Percentiles rank a stretch among this genome's conserved stretches.
These are phyloP conservation scores for Nissolia schottii DNA, from an alignment of 306 rosid species.

Conservation along the genomic window DNA sequence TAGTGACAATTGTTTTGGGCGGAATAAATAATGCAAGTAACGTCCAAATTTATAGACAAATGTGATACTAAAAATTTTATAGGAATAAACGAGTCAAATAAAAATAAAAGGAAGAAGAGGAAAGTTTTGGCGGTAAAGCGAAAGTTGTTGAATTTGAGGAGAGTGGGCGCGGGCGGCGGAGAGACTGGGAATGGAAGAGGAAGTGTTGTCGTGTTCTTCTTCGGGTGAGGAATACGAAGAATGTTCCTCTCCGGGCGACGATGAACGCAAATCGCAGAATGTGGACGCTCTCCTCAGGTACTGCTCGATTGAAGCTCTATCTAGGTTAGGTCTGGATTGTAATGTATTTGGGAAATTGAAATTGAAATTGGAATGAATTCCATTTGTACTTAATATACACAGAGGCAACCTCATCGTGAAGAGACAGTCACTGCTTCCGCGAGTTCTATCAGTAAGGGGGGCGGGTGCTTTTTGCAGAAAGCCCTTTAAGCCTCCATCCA, in stretches of 20 bases:
- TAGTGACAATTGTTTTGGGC: too few relatives aligned
- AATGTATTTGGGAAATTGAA: neutral
- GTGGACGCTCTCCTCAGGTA: conserved; percentile 84
- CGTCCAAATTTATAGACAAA: too few relatives aligned
- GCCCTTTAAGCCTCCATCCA: conserved; percentile 86
- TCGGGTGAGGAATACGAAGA: conserved; percentile 39
- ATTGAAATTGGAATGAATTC: neutral
- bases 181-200: conserved; percentile 18
- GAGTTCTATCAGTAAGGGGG: conserved; percentile 70
- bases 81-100: too few relatives aligned
- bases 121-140: conserved; percentile 13
- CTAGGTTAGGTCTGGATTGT: neutral
- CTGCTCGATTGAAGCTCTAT: too few relatives aligned
- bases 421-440: conserved; percentile 81
- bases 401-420: conserved; percentile 77
- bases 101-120: too few relatives aligned
- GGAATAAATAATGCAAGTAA: too few relatives aligned
- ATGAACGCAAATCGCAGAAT: conserved; percentile 65
- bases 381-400: too few relatives aligned
- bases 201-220: conserved; percentile 45
- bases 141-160: neutral
- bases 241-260: conserved; percentile 26
- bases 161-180: neutral
- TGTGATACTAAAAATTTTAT: too few relatives aligned
- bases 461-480: conserved; percentile 72